Conservation (phyloP, 2,329 filamentous ascomycete genomes). For the Huntiella moniliformis region DNA sequence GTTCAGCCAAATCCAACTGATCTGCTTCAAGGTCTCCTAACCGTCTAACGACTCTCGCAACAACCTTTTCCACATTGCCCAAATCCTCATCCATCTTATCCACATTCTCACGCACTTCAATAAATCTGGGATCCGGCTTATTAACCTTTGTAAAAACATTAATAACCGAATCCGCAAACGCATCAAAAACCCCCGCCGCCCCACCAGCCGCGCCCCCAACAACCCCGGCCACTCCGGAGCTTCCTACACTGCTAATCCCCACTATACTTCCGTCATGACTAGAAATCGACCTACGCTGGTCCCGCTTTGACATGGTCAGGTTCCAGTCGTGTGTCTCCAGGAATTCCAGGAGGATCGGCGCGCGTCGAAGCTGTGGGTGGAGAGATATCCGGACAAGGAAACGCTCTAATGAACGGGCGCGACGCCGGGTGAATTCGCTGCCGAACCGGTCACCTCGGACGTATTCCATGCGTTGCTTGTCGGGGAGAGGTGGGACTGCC, state of each 20-base stretch:
- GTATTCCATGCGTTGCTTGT: constrained; percentile 99
- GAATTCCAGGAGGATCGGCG: constrained; percentile 68
- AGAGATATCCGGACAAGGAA: constrained; percentile 75
- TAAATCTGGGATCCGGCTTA: constrained; percentile 84
- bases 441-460: constrained; percentile 93
- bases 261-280: constrained; percentile 23
- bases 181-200: constrained; percentile 64
- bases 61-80: constrained; percentile 84
- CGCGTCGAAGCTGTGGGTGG: constrained; percentile 73
- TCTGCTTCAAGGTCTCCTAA: constrained; percentile 78
- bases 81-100: constrained; percentile 92
- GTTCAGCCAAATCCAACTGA: constrained; percentile 73
- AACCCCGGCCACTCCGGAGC: constrained; percentile 69
- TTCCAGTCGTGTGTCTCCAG: constrained; percentile 94
- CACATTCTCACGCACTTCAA: constrained; percentile 80
- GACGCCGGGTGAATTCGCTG: constrained; percentile 71
- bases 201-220: constrained; percentile 48
- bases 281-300: constrained; percentile 40
- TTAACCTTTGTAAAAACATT: constrained; percentile 95
- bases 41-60: constrained; percentile 70
- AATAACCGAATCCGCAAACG: constrained; percentile 87
- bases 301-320: constrained; percentile 70
- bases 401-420: constrained; percentile 76
- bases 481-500: constrained; percentile 83
- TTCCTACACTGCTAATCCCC: background rate